phyloP scores from a whole-genome alignment of 148 eudicot species.

The Vaccinium corymbosum region DNA sequence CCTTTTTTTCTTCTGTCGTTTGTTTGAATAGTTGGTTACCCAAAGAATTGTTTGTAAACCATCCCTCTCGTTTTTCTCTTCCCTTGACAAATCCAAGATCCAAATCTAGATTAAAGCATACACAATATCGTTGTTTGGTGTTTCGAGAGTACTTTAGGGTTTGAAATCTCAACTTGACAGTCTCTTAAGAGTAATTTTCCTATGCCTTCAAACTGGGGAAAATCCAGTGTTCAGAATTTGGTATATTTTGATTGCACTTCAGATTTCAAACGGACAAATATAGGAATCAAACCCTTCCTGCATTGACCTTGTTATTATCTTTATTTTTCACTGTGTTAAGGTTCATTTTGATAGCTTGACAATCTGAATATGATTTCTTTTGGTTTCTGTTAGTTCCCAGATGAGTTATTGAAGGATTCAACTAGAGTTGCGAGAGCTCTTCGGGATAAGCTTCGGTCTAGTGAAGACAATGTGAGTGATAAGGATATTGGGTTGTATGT shows the following conservation, averaged over 20 bases:
- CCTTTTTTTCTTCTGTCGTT: background rate
- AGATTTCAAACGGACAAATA: background rate
- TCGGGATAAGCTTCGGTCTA: conserved; percentile 44
- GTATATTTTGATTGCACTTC: background rate
- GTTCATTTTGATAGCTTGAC: background rate
- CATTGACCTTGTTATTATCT: background rate
- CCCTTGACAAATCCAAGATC: background rate
- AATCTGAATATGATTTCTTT: background rate
- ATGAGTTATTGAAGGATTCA: conserved; percentile 78
- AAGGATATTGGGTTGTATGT: conserved; percentile 67
- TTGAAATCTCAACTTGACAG: background rate
- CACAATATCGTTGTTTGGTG: background rate
- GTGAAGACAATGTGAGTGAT: conserved; percentile 23
- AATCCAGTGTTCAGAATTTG: background rate
- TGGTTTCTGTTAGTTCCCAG: conserved; percentile 67
- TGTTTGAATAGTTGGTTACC: background rate
- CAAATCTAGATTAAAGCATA: background rate
- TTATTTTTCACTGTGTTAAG: background rate
- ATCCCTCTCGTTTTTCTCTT: background rate
- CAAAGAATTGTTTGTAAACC: background rate
- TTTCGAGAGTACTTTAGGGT: background rate
- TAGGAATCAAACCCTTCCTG: background rate
- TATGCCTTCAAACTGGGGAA: background rate
- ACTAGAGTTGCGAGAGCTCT: conserved; percentile 59
- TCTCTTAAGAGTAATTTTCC: background rate